These are phyloP conservation scores for Thecaphora thlaspeos DNA, from an alignment of 1,284 basidiomycete species.

Conservation along the genomic window DNA sequence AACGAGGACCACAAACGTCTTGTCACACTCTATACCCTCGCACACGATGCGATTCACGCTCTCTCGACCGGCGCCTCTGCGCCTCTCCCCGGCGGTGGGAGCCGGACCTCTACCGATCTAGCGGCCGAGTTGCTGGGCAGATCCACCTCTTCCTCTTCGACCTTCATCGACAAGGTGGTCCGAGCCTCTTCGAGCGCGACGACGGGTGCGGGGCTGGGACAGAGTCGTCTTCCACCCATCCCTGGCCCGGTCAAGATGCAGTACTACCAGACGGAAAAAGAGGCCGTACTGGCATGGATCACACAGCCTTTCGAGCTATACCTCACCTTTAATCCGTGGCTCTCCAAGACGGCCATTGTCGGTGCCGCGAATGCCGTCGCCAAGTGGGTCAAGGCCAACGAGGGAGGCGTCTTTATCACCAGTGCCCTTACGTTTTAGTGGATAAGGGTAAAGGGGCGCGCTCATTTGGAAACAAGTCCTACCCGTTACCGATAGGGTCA, in stretches of 20 bases:
- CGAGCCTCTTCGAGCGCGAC: no score
- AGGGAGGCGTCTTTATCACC: slow-evolving; percentile 69
- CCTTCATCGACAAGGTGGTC: neutral
- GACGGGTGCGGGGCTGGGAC: no score
- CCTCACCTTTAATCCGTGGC: slow-evolving; percentile 72
- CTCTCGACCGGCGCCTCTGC: neutral
- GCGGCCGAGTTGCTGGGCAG: neutral
- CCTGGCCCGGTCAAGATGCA: slow-evolving; percentile 27
- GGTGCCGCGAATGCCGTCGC: slow-evolving; percentile 83
- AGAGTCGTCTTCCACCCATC: neutral
- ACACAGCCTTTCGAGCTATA: slow-evolving; percentile 91
- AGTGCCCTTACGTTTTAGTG: slow-evolving; percentile 48
- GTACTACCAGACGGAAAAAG: slow-evolving; percentile 77
- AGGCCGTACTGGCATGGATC: slow-evolving; percentile 74
- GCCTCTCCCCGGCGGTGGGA: slow-evolving; percentile 1
- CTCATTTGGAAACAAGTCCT: no score
- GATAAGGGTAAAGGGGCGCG: no score
- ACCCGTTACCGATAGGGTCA: no score
- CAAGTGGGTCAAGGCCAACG: slow-evolving; percentile 85
- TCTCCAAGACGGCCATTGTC: slow-evolving; percentile 82
- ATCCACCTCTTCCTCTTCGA: no score
- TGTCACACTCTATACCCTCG: slow-evolving; percentile 29
- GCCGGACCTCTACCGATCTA: slow-evolving; percentile 3
- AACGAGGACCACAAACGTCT: slow-evolving; percentile 66
- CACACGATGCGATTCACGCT: slow-evolving; percentile 28